Percentiles rank a stretch among this genome's conserved stretches.
Conservation (phyloP, 106 monocot species). For the Triglochin maritima region DNA sequence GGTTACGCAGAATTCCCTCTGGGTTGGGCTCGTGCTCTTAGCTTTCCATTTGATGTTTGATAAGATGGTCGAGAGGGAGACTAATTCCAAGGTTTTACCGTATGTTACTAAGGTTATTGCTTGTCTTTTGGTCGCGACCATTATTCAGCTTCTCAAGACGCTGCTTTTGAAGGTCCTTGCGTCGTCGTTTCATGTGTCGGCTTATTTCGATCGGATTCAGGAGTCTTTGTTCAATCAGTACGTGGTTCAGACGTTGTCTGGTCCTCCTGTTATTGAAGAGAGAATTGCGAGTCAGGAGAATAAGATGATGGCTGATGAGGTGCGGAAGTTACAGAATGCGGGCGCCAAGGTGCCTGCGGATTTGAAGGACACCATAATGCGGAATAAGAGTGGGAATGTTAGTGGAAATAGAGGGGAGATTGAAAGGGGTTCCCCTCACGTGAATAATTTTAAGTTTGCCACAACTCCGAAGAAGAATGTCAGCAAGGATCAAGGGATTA, state of each 20-base stretch:
- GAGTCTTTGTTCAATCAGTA: conserved; percentile 65
- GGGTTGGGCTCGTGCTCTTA: conserved; percentile 60
- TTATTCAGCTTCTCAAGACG: conserved; percentile 59
- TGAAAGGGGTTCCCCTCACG: too few species aligned
- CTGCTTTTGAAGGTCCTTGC: conserved; percentile 52
- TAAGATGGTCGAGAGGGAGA: conserved; percentile 4
- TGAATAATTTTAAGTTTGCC: too few species aligned
- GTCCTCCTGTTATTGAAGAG: conserved; percentile 6
- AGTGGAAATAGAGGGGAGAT: too few species aligned
- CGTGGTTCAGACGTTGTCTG: too few species aligned
- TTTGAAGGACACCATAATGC: too few species aligned
- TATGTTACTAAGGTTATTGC: conserved; percentile 57
- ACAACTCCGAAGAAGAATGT: too few species aligned
- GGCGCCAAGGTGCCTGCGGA: too few species aligned
- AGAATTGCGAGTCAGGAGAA: too few species aligned
- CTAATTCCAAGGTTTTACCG: conserved; percentile 18
- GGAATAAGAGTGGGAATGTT: too few species aligned
- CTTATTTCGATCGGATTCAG: conserved; percentile 86
- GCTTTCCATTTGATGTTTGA: conserved; percentile 28
- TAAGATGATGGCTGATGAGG: too few species aligned
- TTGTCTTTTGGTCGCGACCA: conserved; percentile 57
- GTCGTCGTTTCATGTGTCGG: conserved; percentile 81
- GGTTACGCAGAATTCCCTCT: conserved; percentile 68
- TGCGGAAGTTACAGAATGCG: too few species aligned
- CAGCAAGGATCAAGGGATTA: too few species aligned